phyloP scores from a whole-genome alignment of 2,329 filamentous ascomycete species.

The Sporothrix euskadiensis region DNA sequence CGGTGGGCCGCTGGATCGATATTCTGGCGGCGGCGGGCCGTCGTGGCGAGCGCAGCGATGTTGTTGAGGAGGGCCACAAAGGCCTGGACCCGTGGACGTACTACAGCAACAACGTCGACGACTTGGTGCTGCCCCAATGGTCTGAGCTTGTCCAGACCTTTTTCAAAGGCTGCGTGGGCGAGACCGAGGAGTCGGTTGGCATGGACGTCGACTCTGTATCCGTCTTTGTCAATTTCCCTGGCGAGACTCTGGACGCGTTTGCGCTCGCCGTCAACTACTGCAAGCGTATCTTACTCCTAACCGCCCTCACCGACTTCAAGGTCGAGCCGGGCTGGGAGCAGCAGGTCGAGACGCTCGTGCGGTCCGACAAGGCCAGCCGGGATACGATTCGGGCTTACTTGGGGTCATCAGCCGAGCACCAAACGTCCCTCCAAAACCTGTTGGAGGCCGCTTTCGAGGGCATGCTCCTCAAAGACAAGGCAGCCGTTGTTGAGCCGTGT shows the following conservation, averaged over 20 bases:
- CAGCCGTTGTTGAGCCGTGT: constrained; percentile 49
- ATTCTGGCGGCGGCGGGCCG: constrained; percentile 73
- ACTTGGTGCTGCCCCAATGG: constrained; percentile 53
- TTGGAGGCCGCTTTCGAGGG: constrained; percentile 60
- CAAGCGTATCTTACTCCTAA: constrained; percentile 54
- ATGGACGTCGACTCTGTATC: constrained; percentile 47
- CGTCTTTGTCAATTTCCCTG: constrained; percentile 50
- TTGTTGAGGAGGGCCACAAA: constrained; percentile 85
- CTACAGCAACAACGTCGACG: constrained; percentile 43
- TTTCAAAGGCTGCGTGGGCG: constrained; percentile 42
- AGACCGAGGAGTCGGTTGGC: background rate
- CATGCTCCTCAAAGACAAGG: constrained; percentile 48
- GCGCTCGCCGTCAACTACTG: constrained; percentile 70
- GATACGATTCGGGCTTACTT: constrained; percentile 59
- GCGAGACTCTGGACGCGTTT: constrained; percentile 57
- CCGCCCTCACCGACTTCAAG: constrained; percentile 51
- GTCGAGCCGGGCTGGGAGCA: constrained; percentile 83
- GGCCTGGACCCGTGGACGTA: constrained; percentile 71
- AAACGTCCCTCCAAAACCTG: constrained; percentile 45
- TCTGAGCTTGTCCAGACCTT: constrained; percentile 51
- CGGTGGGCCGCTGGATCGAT: constrained; percentile 82
- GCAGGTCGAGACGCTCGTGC: constrained; percentile 70
- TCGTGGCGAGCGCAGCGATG: constrained; percentile 71
- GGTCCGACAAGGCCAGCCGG: constrained; percentile 67
- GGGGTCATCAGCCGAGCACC: constrained; percentile 29